These are phyloP conservation scores for Trichoderma hamatum DNA, from an alignment of 2,329 filamentous ascomycete genomes.

Conservation along the genomic window DNA sequence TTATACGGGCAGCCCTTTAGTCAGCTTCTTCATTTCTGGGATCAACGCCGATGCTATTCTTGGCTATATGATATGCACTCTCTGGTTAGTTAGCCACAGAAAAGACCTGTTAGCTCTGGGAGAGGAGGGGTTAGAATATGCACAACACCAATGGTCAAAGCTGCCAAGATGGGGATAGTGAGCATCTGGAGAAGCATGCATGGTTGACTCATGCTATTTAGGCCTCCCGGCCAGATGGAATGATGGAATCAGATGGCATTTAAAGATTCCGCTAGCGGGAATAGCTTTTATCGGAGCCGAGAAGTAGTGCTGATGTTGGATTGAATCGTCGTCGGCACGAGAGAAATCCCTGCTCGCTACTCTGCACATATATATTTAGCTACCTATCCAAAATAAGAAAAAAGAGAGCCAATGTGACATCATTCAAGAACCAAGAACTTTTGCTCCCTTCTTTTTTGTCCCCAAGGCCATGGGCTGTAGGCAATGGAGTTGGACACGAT, in stretches of 20 bases:
- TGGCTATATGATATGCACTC: slow-evolving; percentile 2
- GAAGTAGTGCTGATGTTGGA: slow-evolving; percentile 2
- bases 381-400: not conserved
- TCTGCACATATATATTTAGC: not conserved
- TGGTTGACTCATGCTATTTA: not conserved
- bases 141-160: not conserved
- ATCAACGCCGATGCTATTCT: slow-evolving; percentile 6
- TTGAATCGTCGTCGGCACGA: not conserved
- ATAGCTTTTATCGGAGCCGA: not conserved
- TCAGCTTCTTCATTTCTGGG: not conserved
- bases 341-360: not conserved
- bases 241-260: not conserved
- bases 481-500: not conserved
- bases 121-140: slow-evolving; percentile 12
- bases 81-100: not conserved
- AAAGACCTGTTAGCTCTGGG: slow-evolving; percentile 1
- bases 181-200: not conserved
- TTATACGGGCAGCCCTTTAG: not conserved
- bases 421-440: not conserved
- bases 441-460: no score
- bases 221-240: not conserved
- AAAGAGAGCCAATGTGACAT: not conserved
- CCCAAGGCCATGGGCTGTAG: not conserved
- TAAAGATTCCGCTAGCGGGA: not conserved
- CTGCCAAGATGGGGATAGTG: not conserved